phyloP scores from a whole-genome alignment of 805 yeast genomes.

The Candida succiphila region DNA sequence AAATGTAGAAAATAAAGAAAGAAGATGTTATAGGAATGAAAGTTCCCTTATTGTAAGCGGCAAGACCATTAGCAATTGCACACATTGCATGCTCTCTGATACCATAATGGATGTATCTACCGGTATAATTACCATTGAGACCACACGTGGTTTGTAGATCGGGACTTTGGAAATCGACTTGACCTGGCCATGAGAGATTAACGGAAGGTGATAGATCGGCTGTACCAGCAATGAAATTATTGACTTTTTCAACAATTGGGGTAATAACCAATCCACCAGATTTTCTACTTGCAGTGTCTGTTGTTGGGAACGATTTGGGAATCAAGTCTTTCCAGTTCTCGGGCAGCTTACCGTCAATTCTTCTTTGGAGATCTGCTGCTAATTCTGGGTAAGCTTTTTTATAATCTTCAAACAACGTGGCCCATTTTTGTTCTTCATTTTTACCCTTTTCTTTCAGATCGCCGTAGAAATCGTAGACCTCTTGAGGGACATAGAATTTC shows the following conservation, averaged over 20 bases:
- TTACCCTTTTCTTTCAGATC: conserved; percentile 15
- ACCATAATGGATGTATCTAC: conserved; percentile 24
- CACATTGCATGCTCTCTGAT: conserved; percentile 27
- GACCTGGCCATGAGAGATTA: conserved; percentile 20
- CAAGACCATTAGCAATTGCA: conserved; percentile 22
- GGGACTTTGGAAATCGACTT: conserved; percentile 24
- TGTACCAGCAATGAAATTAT: conserved; percentile 22
- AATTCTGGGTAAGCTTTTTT: conserved; percentile 17
- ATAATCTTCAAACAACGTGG: conserved; percentile 12
- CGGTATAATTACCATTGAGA: conserved; percentile 20
- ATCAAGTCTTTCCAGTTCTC: conserved; percentile 13
- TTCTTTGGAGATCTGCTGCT: conserved; percentile 15
- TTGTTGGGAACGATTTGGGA: conserved; percentile 9
- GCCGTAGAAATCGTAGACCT: conserved; percentile 21
- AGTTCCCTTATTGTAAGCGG: conserved; percentile 24
- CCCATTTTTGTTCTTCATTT: conserved; percentile 16
- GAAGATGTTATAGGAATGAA: conserved; percentile 29
- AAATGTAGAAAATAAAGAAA: conserved; percentile 27
- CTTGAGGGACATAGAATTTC: conserved; percentile 15
- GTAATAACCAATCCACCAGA: conserved; percentile 21
- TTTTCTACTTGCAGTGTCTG: conserved; percentile 18
- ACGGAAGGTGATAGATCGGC: conserved; percentile 27
- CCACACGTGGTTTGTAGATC: conserved; percentile 13
- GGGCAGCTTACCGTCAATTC: conserved; percentile 20
- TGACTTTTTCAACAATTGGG: conserved; percentile 16